These are phyloP conservation scores for Boletus coccyginus DNA, from an alignment of 768 basidiomycete species.

Conservation along the genomic window DNA sequence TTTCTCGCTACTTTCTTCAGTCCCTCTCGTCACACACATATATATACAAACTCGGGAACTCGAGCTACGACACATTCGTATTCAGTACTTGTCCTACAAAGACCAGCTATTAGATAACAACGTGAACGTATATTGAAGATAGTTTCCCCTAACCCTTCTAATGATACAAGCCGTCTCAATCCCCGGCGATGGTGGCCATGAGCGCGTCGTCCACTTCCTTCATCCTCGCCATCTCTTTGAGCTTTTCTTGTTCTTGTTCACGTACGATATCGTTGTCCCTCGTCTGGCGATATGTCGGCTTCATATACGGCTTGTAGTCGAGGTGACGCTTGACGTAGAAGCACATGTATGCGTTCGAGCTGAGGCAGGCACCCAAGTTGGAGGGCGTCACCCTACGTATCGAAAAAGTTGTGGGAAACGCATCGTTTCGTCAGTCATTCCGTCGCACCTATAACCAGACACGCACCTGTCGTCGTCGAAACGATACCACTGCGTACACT, in stretches of 20 bases:
- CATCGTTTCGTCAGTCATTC: background rate
- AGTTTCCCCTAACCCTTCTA: background rate
- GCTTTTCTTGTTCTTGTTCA: constrained; percentile 55
- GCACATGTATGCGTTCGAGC: constrained; percentile 87
- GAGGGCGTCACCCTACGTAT: constrained; percentile 63
- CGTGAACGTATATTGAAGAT: constrained; percentile 10
- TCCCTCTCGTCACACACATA: background rate
- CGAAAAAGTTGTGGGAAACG: background rate
- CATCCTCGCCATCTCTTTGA: constrained; percentile 51
- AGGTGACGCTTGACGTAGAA: constrained; percentile 91
- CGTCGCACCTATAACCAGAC: background rate
- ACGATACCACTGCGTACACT: constrained; percentile 71
- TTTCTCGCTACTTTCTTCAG: background rate
- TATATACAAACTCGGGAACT: constrained; percentile 5
- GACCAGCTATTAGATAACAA: constrained; percentile 9
- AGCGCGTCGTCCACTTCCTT: constrained; percentile 67
- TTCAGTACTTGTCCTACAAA: background rate
- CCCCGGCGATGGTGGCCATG: constrained; percentile 42
- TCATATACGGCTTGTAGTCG: constrained; percentile 73
- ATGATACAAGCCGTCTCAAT: constrained; percentile 6
- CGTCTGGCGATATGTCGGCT: constrained; percentile 63
- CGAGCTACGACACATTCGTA: constrained; percentile 6
- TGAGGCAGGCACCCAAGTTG: constrained; percentile 62
- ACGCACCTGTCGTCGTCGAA: constrained; percentile 92
- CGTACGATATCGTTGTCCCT: constrained; percentile 64